These are phyloP conservation scores for Phaseolus coccineus DNA, from an alignment of 331 rosid genomes.

Conservation along the genomic window DNA sequence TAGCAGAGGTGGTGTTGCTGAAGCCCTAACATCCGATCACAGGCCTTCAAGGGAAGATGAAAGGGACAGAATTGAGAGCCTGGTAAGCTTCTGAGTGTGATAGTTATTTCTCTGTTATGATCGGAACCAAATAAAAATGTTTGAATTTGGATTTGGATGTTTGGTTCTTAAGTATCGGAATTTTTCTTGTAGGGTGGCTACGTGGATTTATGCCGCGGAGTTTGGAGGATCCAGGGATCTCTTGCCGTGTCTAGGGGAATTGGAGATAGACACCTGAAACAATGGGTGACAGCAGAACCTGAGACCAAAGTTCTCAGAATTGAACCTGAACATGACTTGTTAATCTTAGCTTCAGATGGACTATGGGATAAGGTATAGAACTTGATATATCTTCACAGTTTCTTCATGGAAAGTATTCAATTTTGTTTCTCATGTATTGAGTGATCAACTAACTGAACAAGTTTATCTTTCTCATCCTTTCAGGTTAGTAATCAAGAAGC, in stretches of 20 bases:
- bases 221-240: conserved; percentile 91
- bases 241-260: conserved; percentile 89
- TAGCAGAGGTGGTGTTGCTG: conserved; percentile 77
- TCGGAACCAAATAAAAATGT: background rate
- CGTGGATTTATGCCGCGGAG: conserved; percentile 85
- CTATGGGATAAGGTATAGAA: conserved; percentile 87
- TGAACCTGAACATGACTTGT: conserved; percentile 73
- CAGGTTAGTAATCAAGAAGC: conserved; percentile 94
- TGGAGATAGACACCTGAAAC: conserved; percentile 83
- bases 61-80: conserved; percentile 70
- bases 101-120: background rate
- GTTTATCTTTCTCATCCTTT: conserved; percentile 35
- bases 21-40: conserved; percentile 88
- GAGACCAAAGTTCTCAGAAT: conserved; percentile 71
- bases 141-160: conserved; percentile 1
- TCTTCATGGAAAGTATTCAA: background rate
- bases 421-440: background rate
- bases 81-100: conserved; percentile 53
- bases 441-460: conserved; percentile 32
- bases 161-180: conserved; percentile 37
- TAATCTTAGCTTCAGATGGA: conserved; percentile 94
- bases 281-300: conserved; percentile 91
- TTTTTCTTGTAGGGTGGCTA: conserved; percentile 79
- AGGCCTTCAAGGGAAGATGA: conserved; percentile 90
- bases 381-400: background rate